A percentile compares a stretch with the other conserved stretches of the same genome.
These are phyloP conservation scores for Citrullus amarus DNA, from an alignment of 306 rosid species.

Conservation along the genomic window DNA sequence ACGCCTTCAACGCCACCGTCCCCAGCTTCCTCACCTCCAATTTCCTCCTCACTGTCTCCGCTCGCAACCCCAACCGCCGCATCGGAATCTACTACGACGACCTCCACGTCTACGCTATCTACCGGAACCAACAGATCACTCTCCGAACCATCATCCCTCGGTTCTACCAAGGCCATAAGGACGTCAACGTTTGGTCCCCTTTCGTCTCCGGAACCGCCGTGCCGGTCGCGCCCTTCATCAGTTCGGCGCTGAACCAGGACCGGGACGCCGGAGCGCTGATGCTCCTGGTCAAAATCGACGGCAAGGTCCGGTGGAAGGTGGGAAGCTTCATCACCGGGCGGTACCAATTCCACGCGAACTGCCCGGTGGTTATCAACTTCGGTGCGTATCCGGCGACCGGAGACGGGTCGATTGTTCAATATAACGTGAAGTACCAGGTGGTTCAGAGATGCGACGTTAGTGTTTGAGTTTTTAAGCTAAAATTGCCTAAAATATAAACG, in stretches of 20 bases:
- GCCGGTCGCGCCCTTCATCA: slow-evolving; percentile 71
- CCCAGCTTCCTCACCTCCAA: slow-evolving; percentile 59
- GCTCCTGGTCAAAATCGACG: slow-evolving; percentile 39
- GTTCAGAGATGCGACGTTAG: slow-evolving; percentile 55
- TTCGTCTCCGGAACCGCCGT: slow-evolving; percentile 52
- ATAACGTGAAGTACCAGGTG: slow-evolving; percentile 59
- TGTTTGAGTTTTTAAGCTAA: slow-evolving; percentile 23
- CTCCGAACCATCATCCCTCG: slow-evolving; percentile 54
- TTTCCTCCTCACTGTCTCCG: slow-evolving; percentile 57
- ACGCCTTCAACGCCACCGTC: slow-evolving; percentile 62
- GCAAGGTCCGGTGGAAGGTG: slow-evolving; percentile 77
- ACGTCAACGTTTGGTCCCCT: slow-evolving; percentile 76
- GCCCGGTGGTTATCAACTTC: slow-evolving; percentile 52
- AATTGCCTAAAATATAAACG: neutral
- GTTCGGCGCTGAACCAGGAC: slow-evolving; percentile 26
- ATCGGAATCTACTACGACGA: slow-evolving; percentile 84
- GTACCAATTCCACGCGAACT: slow-evolving; percentile 54
- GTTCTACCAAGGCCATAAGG: slow-evolving; percentile 78
- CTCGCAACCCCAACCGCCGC: slow-evolving; percentile 73
- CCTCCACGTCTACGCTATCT: slow-evolving; percentile 48
- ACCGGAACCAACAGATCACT: slow-evolving; percentile 67
- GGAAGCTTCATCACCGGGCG: slow-evolving; percentile 50
- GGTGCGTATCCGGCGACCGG: slow-evolving; percentile 37
- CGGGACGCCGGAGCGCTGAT: slow-evolving; percentile 33
- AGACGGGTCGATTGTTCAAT: slow-evolving; percentile 16